Percentiles rank a stretch among this genome's conserved stretches.
These are phyloP conservation scores for Aspergillus hiratsukae DNA, from an alignment of 2,329 filamentous ascomycete species.

Conservation along the genomic window DNA sequence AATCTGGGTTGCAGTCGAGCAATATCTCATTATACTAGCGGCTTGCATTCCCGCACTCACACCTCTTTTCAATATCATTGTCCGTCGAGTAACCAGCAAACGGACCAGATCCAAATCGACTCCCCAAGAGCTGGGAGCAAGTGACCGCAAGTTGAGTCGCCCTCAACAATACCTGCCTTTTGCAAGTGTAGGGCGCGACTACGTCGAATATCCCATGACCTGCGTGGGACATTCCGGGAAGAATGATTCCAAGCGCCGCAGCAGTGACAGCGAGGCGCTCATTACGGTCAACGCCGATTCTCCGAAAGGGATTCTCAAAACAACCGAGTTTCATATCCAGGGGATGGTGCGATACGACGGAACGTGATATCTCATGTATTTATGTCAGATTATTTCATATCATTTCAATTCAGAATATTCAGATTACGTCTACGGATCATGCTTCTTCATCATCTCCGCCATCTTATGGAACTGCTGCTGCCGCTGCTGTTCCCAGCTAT, in stretches of 20 bases:
- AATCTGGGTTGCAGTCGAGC: slow-evolving; percentile 10
- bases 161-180: neutral
- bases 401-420: neutral
- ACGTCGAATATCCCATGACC: neutral
- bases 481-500: no score
- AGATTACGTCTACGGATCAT: no score
- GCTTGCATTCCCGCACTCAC: slow-evolving; percentile 11
- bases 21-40: slow-evolving; percentile 12
- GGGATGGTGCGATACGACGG: no score
- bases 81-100: neutral
- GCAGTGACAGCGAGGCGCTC: neutral
- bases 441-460: no score
- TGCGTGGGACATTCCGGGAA: neutral
- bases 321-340: neutral
- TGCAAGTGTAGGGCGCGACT: neutral
- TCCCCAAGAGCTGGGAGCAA: neutral
- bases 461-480: no score
- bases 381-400: neutral
- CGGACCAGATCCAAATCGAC: neutral
- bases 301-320: neutral
- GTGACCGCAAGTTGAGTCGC: neutral
- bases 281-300: neutral
- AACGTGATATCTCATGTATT: neutral
- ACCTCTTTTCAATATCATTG: neutral
- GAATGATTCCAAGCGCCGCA: neutral